A percentile compares a stretch with the other conserved stretches of the same genome.
Evolutionary conservation across 345 rosid species (phyloP).

Genomic region (Cardamine chenopodiifolia): DNA sequence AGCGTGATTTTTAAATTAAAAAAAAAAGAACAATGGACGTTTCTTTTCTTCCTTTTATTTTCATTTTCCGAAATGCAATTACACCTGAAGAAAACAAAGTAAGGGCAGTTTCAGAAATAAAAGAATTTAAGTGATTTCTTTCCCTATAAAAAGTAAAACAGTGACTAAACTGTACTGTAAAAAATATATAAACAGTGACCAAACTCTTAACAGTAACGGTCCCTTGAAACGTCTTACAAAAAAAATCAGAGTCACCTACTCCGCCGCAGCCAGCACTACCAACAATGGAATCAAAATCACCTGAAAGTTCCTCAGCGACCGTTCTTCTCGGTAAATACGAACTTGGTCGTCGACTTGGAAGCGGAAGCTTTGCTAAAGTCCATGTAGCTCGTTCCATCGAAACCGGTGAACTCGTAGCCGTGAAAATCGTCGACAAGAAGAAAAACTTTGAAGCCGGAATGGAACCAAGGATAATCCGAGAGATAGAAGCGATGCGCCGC

Average conservation of each 20-base stretch:
- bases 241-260: background rate
- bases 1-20: background rate
- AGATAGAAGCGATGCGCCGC: constrained; percentile 83
- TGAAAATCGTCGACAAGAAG: constrained; percentile 72
- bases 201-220: background rate
- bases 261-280: background rate
- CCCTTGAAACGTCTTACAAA: background rate
- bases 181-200: constrained; percentile 5
- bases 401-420: constrained; percentile 52
- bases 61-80: background rate
- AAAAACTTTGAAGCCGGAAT: constrained; percentile 24
- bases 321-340: constrained; percentile 68
- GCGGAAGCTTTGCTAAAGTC: constrained; percentile 77
- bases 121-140: background rate
- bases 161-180: background rate
- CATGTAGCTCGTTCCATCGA: constrained; percentile 58
- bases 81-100: background rate
- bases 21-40: background rate
- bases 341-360: constrained; percentile 62
- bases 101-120: background rate
- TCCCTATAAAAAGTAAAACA: constrained; percentile 22
- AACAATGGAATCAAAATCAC: constrained; percentile 31
- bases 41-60: background rate
- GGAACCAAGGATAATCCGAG: constrained; percentile 67
- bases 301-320: constrained; percentile 22